Evolutionary conservation across 2,329 filamentous ascomycete genomes (phyloP).

Genomic region (Pseudogymnoascus sp.): DNA sequence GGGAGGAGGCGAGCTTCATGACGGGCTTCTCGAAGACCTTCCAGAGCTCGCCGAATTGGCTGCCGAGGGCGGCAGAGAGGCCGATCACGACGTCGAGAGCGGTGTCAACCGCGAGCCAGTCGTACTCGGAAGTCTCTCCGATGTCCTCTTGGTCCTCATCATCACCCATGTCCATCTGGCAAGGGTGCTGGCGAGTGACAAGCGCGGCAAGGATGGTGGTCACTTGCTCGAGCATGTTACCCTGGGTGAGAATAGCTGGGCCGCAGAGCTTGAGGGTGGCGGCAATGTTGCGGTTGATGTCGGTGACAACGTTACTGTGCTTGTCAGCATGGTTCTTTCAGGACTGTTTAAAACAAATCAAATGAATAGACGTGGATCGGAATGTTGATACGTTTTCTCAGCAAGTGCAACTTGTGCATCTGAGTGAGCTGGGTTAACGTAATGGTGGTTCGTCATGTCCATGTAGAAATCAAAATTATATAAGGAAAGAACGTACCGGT

Average conservation of each 20-base stretch:
- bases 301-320: conserved; percentile 73
- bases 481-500: conserved; percentile 62
- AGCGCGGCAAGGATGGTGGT: conserved; percentile 68
- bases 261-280: conserved; percentile 87
- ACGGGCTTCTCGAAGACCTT: conserved; percentile 92
- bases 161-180: conserved; percentile 81
- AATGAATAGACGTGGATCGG: conserved; percentile 29
- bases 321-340: conserved; percentile 34
- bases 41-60: conserved; percentile 79
- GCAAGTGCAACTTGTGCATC: conserved; percentile 77
- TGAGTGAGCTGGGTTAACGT: conserved; percentile 99
- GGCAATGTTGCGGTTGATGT: conserved; percentile 89
- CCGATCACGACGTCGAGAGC: conserved; percentile 85
- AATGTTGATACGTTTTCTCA: conserved; percentile 68
- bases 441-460: conserved; percentile 72
- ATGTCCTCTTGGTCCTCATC: conserved; percentile 69
- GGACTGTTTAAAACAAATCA: conserved; percentile 12
- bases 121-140: conserved; percentile 81
- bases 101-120: conserved; percentile 94
- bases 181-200: conserved; percentile 83
- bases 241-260: conserved; percentile 69
- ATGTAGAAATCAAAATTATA: conserved; percentile 18
- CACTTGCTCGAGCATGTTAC: conserved; percentile 65
- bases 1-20: conserved; percentile 77
- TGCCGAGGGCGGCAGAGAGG: conserved; percentile 71